Percentiles rank a stretch among this genome's conserved stretches.
These are phyloP conservation scores for Rhizophora apiculata DNA, from an alignment of 345 rosid species.

Conservation along the genomic window DNA sequence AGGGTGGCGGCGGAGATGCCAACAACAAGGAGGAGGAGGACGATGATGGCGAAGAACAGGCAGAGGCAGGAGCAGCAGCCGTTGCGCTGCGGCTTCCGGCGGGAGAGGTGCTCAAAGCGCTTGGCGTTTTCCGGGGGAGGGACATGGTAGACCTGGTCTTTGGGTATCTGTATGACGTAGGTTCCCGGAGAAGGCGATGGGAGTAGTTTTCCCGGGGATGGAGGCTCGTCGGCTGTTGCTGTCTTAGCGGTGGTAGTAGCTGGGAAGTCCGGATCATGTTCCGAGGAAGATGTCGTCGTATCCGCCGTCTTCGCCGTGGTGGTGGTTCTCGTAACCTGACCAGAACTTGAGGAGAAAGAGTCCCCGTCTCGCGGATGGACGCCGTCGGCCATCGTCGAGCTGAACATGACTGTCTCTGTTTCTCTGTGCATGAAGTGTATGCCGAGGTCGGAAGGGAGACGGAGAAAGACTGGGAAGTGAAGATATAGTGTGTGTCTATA, in stretches of 20 bases:
- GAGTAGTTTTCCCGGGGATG: conserved; percentile 29
- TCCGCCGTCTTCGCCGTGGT: background rate
- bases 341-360: too few relatives aligned
- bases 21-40: conserved; percentile 38
- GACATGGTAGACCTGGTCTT: conserved; percentile 77
- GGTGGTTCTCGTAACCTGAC: too few relatives aligned
- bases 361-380: too few relatives aligned
- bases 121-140: conserved; percentile 81
- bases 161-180: conserved; percentile 81
- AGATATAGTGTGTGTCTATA: too few relatives aligned
- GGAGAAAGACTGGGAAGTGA: background rate
- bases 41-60: conserved; percentile 27
- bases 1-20: conserved; percentile 47
- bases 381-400: too few relatives aligned
- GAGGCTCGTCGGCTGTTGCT: background rate
- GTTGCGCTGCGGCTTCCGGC: conserved; percentile 29
- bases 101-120: conserved; percentile 52
- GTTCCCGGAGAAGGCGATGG: conserved; percentile 55
- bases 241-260: background rate
- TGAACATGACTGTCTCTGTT: too few relatives aligned
- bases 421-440: too few relatives aligned
- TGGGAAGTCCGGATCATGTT: background rate
- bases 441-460: too few relatives aligned
- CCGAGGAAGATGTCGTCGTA: background rate
- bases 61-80: conserved; percentile 48